These are phyloP conservation scores for Castanea sativa DNA, from an alignment of 306 rosid genomes.

Conservation along the genomic window DNA sequence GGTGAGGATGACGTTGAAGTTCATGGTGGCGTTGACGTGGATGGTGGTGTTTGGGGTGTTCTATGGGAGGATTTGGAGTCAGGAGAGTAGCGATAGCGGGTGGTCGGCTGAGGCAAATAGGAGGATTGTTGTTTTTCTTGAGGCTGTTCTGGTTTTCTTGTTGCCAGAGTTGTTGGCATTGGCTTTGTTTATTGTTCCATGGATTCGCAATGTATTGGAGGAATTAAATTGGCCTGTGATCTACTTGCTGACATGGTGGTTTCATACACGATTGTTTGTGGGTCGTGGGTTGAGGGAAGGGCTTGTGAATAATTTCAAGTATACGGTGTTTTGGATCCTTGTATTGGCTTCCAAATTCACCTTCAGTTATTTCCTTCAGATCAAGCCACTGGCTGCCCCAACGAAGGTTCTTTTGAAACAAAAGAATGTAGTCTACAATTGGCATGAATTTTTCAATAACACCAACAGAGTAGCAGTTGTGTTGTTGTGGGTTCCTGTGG, in stretches of 20 bases:
- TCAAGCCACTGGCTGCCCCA: conserved; percentile 80
- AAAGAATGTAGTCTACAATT: conserved; percentile 21
- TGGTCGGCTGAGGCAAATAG: conserved; percentile 71
- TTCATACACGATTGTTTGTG: conserved; percentile 74
- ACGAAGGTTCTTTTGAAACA: conserved; percentile 61
- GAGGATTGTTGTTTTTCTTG: conserved; percentile 57
- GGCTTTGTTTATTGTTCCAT: conserved; percentile 64
- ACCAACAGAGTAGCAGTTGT: conserved; percentile 65
- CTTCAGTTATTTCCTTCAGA: conserved; percentile 86
- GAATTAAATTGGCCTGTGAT: conserved; percentile 55
- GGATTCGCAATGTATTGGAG: conserved; percentile 73
- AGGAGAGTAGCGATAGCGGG: conserved; percentile 47
- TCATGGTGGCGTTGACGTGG: conserved; percentile 66
- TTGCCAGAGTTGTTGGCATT: conserved; percentile 70
- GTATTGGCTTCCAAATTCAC: conserved; percentile 75
- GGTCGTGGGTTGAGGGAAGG: conserved; percentile 93
- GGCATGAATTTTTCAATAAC: conserved; percentile 77
- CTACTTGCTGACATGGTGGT: conserved; percentile 87
- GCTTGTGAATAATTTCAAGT: conserved; percentile 65
- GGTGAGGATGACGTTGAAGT: conserved; percentile 79
- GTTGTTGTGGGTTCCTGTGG: conserved; percentile 79
- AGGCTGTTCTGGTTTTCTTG: conserved; percentile 56
- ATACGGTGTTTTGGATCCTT: conserved; percentile 63
- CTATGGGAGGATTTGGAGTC: conserved; percentile 73
- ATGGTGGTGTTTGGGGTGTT: conserved; percentile 64